Base-by-base conservation (phyloP, 2,329 filamentous ascomycete genomes). In the Fusarium nelsonii region DNA sequence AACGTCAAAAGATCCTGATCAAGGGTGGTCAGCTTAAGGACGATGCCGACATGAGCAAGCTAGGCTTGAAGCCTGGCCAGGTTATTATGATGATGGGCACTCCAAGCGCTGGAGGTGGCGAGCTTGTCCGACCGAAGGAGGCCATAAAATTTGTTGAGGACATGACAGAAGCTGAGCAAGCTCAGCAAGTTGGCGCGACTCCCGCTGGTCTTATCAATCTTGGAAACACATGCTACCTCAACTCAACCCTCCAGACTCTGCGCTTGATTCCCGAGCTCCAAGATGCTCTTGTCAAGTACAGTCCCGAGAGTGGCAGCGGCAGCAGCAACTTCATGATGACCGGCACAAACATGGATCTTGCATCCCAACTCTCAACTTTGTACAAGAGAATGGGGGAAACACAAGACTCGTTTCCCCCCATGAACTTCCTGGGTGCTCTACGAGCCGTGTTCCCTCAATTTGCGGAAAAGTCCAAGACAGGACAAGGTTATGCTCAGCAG, bases 191-290 rank as follows among this genome's bases (percentile, higher is more conserved):
- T 63, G 94, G 93, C 61, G 94, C 94, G 48, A 95, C 87, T 45
- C 96, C 97, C 3, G 92, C 94, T 58, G 96, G 96, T 46, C 83
- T 99, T 65, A 87, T 92, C 78, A 99, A 99, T 77, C 84, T 97
- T 65, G 96, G 97, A 73, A 99, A 99, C 81, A 99, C 97, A 6
- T 99, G 96, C 84, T 99, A 99, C 79, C 90, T 98, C 76, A 99
- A 99, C 84, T 96, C 96, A 50, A 97, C 95, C 0, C 85, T 99
- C n/a, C 97, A 99, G 80, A 91, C 93, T 6, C 84, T 99, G 70
- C 90, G 92, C 66, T 87, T 91, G 54, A 93, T 99, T 63, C 96
- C 96, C 10, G 96, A 99, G 82, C 88, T 99, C 36, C 93, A 97
- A 76, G 85, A 92, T 36, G 88, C 93, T 72, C 85, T 99, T 45